Evolutionary conservation across 1,139 yeast genomes (phyloP).

Genomic region (Geotrichum histeridarum): DNA sequence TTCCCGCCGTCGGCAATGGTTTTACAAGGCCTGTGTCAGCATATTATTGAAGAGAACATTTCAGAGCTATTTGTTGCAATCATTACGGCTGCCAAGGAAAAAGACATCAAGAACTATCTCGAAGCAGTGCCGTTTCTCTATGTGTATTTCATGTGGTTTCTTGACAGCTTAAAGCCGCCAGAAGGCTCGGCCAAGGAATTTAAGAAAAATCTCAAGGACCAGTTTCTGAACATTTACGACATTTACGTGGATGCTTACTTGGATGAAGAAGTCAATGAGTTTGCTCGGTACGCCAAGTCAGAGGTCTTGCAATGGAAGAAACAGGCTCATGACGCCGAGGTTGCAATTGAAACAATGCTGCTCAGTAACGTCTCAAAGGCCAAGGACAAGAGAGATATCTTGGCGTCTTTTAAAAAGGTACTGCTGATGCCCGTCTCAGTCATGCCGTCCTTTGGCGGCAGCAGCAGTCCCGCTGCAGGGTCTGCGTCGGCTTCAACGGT

Average conservation of each 20-base stretch:
- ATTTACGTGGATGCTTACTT: conserved; percentile 15
- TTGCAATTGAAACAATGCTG: conserved; percentile 40
- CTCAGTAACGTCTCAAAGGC: conserved; percentile 42
- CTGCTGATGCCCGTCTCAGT: conserved; percentile 38
- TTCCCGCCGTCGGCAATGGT: conserved; percentile 34
- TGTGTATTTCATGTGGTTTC: conserved; percentile 19
- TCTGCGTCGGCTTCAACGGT: conserved; percentile 6
- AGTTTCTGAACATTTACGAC: conserved; percentile 16
- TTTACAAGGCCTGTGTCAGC: conserved; percentile 32
- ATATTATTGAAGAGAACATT: conserved; percentile 38
- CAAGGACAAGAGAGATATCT: conserved; percentile 46
- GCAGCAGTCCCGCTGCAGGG: neutral
- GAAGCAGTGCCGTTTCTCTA: conserved; percentile 20
- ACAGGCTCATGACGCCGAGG: conserved; percentile 36
- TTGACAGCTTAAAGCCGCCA: conserved; percentile 15
- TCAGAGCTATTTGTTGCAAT: conserved; percentile 32
- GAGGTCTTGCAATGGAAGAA: conserved; percentile 38
- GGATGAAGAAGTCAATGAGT: conserved; percentile 14
- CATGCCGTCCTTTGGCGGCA: conserved; percentile 21
- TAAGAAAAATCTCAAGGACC: conserved; percentile 9
- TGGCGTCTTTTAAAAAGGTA: conserved; percentile 51
- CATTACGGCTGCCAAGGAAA: conserved; percentile 24
- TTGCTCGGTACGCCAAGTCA: conserved; percentile 26
- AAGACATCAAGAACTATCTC: conserved; percentile 7
- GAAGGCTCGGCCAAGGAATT: conserved; percentile 11